A percentile compares a stretch with the other conserved stretches of the same genome.
Conservation (phyloP, 495 filamentous ascomycete species). For the Collariella sp. region DNA sequence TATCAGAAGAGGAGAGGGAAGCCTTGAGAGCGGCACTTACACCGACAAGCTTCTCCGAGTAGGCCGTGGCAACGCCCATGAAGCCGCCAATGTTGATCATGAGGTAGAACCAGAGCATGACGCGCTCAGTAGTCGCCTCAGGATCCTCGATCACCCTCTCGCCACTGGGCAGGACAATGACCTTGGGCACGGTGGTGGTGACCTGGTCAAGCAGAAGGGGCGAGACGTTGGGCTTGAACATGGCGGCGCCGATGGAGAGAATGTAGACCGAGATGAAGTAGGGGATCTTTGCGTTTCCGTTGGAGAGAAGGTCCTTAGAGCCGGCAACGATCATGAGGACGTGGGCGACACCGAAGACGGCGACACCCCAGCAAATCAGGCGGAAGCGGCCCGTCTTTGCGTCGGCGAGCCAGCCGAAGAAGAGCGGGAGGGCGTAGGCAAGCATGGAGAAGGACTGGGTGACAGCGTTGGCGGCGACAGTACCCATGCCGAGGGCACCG, state of each 20-base stretch:
- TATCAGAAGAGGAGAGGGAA: background rate
- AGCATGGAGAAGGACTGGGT: slow-evolving; percentile 53
- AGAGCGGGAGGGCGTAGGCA: slow-evolving; percentile 49
- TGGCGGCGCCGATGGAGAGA: slow-evolving; percentile 50
- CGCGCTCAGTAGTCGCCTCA: slow-evolving; percentile 50
- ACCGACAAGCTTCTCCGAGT: slow-evolving; percentile 47
- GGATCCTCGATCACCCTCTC: slow-evolving; percentile 52
- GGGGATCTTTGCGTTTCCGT: slow-evolving; percentile 46
- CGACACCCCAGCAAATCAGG: slow-evolving; percentile 54
- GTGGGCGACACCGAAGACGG: slow-evolving; percentile 58
- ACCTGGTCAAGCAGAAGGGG: slow-evolving; percentile 54
- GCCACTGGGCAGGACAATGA: slow-evolving; percentile 38
- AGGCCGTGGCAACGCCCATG: slow-evolving; percentile 45
- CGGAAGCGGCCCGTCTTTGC: slow-evolving; percentile 50
- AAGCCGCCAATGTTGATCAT: slow-evolving; percentile 59
- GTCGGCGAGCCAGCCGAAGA: slow-evolving; percentile 52
- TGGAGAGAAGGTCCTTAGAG: slow-evolving; percentile 48
- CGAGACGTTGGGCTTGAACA: slow-evolving; percentile 62
- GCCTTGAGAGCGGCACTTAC: slow-evolving; percentile 7
- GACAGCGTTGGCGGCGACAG: slow-evolving; percentile 51
- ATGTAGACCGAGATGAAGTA: slow-evolving; percentile 53
- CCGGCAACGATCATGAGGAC: slow-evolving; percentile 55
- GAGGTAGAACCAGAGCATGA: slow-evolving; percentile 59
- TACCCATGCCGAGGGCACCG: slow-evolving; percentile 53
- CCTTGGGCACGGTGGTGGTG: slow-evolving; percentile 36